Evolutionary conservation across 1,284 basidiomycete genomes (phyloP).

Genomic region (Ganoderma lingzhi): DNA sequence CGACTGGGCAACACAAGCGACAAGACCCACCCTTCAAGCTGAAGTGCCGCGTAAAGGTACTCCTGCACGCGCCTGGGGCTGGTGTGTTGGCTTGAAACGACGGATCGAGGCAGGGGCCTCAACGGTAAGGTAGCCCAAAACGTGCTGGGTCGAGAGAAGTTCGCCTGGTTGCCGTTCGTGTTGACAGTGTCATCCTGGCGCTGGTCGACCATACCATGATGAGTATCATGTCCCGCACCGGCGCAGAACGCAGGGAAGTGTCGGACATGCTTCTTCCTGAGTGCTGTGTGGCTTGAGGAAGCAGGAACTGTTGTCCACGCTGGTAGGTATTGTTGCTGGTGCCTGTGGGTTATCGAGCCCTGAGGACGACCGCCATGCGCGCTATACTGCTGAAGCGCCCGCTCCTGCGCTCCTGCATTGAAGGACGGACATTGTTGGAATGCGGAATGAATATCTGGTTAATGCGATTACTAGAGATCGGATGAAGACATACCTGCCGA

Average conservation of each 20-base stretch:
- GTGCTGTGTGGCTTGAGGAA: slow-evolving; percentile 45
- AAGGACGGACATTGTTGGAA: slow-evolving; percentile 11
- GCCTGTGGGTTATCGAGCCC: slow-evolving; percentile 31
- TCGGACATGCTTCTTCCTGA: slow-evolving; percentile 69
- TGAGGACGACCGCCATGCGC: slow-evolving; percentile 27
- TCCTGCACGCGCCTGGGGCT: slow-evolving; percentile 56
- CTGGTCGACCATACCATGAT: slow-evolving; percentile 43
- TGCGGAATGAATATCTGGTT: slow-evolving; percentile 1
- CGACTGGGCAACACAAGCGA: slow-evolving; percentile 19
- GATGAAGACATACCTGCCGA: slow-evolving; percentile 52
- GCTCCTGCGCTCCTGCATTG: slow-evolving; percentile 23
- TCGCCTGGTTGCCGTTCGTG: slow-evolving; percentile 48
- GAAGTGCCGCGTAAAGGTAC: slow-evolving; percentile 85
- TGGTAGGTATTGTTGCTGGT: slow-evolving; percentile 33
- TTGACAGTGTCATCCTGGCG: slow-evolving; percentile 48
- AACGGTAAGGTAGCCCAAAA: slow-evolving; percentile 55
- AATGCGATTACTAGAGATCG: not conserved
- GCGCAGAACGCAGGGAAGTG: slow-evolving; percentile 59
- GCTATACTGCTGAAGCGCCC: slow-evolving; percentile 29
- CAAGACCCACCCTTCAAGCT: slow-evolving; percentile 73
- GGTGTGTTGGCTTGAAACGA: slow-evolving; percentile 50
- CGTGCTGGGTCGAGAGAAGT: slow-evolving; percentile 34
- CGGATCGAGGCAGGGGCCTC: slow-evolving; percentile 45
- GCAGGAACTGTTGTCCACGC: slow-evolving; percentile 38
- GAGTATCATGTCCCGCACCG: slow-evolving; percentile 55